A percentile compares a stretch with the other conserved stretches of the same genome.
These are phyloP conservation scores for Aspergillus unguis DNA, from an alignment of 2,329 filamentous ascomycete species.

Conservation along the genomic window DNA sequence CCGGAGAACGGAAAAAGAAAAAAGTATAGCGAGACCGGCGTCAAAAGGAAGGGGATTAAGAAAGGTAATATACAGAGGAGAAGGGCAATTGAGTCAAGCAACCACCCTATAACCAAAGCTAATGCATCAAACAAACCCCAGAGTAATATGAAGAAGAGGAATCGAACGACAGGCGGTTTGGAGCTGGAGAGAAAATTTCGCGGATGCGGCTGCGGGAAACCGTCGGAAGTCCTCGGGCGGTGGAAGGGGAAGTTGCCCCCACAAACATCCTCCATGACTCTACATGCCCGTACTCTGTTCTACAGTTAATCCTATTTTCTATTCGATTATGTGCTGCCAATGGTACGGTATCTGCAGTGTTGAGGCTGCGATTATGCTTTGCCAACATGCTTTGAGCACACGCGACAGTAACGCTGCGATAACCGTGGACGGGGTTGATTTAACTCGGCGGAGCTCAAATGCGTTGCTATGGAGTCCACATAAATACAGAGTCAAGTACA, in stretches of 20 bases:
- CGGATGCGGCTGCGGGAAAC: conserved; percentile 41
- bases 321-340: neutral
- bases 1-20: conserved; percentile 17
- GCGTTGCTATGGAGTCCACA: neutral
- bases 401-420: neutral
- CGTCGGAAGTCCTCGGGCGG: conserved; percentile 40
- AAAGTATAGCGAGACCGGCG: conserved; percentile 10
- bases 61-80: conserved; percentile 32
- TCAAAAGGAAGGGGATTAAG: conserved; percentile 19
- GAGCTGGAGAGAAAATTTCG: conserved; percentile 42
- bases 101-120: conserved; percentile 34
- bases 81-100: conserved; percentile 32
- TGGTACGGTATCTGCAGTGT: neutral
- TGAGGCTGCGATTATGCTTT: neutral
- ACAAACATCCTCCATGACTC: neutral
- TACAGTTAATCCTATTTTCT: conserved; percentile 33
- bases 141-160: conserved; percentile 13
- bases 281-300: conserved; percentile 10
- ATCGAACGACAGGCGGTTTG: conserved; percentile 19
- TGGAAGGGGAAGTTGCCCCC: conserved; percentile 13
- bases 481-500: neutral
- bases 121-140: conserved; percentile 24
- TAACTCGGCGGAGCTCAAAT: neutral
- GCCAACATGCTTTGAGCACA: neutral
- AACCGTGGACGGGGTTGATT: neutral